Conservation (phyloP, 164 flowering plant genomes). For the Vitis cinerea region DNA sequence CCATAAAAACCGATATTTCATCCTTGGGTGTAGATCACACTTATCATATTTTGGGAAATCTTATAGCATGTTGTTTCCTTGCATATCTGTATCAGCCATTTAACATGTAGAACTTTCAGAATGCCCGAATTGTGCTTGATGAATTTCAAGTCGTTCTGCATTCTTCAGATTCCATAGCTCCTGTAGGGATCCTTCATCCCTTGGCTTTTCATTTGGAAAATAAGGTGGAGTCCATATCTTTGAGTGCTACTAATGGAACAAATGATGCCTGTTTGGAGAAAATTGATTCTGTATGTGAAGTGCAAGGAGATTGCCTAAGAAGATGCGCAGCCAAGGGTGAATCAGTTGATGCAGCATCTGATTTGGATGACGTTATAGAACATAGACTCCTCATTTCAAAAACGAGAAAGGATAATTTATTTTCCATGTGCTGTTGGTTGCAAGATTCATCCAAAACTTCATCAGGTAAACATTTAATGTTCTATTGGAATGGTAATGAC, state of each 20-base stretch:
- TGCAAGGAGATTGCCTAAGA: slow-evolving; percentile 44
- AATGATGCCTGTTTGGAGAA: slow-evolving; percentile 23
- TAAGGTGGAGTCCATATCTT: slow-evolving; percentile 31
- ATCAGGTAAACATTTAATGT: slow-evolving; percentile 40
- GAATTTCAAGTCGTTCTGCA: slow-evolving; percentile 69
- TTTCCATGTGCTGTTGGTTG: slow-evolving; percentile 84
- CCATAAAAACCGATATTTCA: no score
- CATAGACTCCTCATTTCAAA: slow-evolving; percentile 46
- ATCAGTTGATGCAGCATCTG: slow-evolving; percentile 24
- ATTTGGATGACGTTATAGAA: slow-evolving; percentile 19
- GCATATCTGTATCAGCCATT: background rate
- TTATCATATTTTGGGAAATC: no score
- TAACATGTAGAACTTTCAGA: slow-evolving; percentile 50
- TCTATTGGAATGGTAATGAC: background rate
- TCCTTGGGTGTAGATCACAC: background rate
- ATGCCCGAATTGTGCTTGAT: slow-evolving; percentile 83
- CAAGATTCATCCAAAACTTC: slow-evolving; percentile 46
- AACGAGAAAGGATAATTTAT: slow-evolving; percentile 41
- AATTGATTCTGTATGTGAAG: slow-evolving; percentile 53
- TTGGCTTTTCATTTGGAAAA: slow-evolving; percentile 70
- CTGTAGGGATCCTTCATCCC: slow-evolving; percentile 95
- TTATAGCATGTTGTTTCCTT: background rate
- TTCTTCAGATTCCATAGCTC: slow-evolving; percentile 81
- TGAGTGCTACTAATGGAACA: slow-evolving; percentile 17
- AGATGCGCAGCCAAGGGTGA: slow-evolving; percentile 22